Base-by-base conservation (phyloP, 1,139 yeast genomes). In the Candida tetrigidarum region DNA sequence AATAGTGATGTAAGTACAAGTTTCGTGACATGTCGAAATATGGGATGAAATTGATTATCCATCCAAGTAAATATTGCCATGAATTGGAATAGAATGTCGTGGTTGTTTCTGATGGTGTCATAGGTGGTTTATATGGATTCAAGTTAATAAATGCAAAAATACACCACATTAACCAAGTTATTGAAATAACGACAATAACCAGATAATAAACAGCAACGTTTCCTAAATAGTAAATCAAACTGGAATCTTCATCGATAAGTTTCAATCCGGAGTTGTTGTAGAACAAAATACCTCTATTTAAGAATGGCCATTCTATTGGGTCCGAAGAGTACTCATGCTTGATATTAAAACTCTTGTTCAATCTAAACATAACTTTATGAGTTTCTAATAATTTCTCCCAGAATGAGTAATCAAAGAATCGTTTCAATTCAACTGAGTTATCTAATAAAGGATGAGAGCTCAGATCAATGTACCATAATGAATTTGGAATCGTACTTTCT, bases 381-480 rank as follows among this genome's bases (percentile, higher is more conserved):
- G 68, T 66, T 46, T 73, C 75, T 41, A 52, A 40, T 4, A 73
- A 25, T 49, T 71, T 71, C 30, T 52, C 43, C 51, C 58, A 62
- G 44, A 72, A 68, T 1, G 66, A 50, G 42, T 55, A 61, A 9
- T 54, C 47, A 12, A 46, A 49, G 39, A 63, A 51, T 34, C 64
- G 56, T 38, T 64, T 62, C 14, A 66, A 73, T 19, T 49, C 48
- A 2, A 50, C 48, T 1, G 33, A 26, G 33, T 69, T 63, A 11
- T 66, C 53, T 7, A 69, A 53, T 4, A 60, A 47, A 2, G 87
- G 86, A 57, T 83, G 85, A n/a, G 66, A 62, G 53, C 83, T 83
- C 47, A 65, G 64, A 53, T 87, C 96, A 40, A 88, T 69, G 52
- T 71, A 78, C 84, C 95, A 88, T 37, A 78, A 62, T 0, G 92